Evolutionary conservation across 768 basidiomycete species (phyloP), one percentile per base, ranked within the genome.

Genomic region (Suillus ampliporus): DNA sequence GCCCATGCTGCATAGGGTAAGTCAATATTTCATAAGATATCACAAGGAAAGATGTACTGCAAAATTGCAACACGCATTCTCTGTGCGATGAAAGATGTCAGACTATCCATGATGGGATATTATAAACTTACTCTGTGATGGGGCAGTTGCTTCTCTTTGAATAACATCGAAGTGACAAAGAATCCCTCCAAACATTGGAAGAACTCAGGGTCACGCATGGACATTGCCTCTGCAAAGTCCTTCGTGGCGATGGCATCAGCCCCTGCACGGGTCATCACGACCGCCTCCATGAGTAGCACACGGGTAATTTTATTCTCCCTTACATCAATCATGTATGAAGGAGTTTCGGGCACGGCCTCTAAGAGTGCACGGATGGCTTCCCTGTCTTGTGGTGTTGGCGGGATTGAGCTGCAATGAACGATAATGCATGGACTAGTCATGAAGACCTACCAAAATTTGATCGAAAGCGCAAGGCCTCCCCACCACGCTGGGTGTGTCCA

Each of bases 291-390:
- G 48, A 99, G 79, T 15, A 95, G 94, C 10, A 96, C 89, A 31
- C 94, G 86, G 9, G 84, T 95, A 67, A 99, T 93, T 79, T 97
- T 97, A 80, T 97, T 98, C 79, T 98, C 96, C 65, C 87, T 86
- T 43, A 97, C 83, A 28, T 97, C 96, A 71, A 99, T 99, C 91
- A 99, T 97, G 73, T 96, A 98, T 0, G 95, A 97, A 5, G 97
- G 97, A 0, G 92, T 94, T 21, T 91, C 86, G 5, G 96, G 94
- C 1, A 87, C 91, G 0, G 97, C 86, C 68, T 90, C 88, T 7
- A 99, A 80, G 31, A 99, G 81, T 2, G 94, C 91, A 58, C 95
- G 86, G 54, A 99, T 91, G 2, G 97, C 97, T 71, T 97, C 92
- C 35, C 95, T 84, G 58, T 94, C 96, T 82, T 99, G 96, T 21